Evolutionary conservation across 1,284 basidiomycete genomes (phyloP).

Genomic region (Austroboletus niveus): DNA sequence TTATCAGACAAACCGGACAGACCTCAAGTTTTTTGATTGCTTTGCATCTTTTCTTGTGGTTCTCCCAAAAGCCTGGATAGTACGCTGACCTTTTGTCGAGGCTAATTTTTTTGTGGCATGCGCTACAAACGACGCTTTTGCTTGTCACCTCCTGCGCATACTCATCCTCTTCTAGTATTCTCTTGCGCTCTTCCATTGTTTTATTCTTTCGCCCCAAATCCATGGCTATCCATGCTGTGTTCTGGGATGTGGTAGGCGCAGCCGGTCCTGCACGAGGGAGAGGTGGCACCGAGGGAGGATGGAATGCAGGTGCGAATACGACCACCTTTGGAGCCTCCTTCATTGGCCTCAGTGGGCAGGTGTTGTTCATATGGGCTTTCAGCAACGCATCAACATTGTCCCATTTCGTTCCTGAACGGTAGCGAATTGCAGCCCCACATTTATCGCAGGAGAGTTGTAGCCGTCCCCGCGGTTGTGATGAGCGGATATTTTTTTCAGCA

Average conservation of each 20-base stretch:
- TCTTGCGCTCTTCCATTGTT: conserved; percentile 28
- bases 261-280: conserved; percentile 1
- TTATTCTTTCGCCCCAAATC: conserved; percentile 31
- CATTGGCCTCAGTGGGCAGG: conserved; percentile 1
- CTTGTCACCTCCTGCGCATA: conserved; percentile 23
- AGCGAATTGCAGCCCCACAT: too few species aligned
- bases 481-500: too few species aligned
- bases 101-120: conserved; percentile 29
- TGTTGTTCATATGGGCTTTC: not conserved
- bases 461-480: too few species aligned
- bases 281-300: conserved; percentile 13
- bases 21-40: conserved; percentile 27
- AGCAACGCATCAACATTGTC: too few species aligned
- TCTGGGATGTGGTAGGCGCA: not conserved
- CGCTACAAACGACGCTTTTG: conserved; percentile 28
- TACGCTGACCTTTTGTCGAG: conserved; percentile 34
- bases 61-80: conserved; percentile 32
- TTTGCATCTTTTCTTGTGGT: conserved; percentile 29
- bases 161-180: conserved; percentile 30
- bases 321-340: conserved; percentile 21
- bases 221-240: conserved; percentile 10
- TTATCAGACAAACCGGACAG: too few species aligned
- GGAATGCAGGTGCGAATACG: conserved; percentile 3
- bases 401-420: too few species aligned
- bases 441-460: too few species aligned